Base-by-base conservation (phyloP, 805 yeast genomes). In the Barnettozyma botsteinii region DNA sequence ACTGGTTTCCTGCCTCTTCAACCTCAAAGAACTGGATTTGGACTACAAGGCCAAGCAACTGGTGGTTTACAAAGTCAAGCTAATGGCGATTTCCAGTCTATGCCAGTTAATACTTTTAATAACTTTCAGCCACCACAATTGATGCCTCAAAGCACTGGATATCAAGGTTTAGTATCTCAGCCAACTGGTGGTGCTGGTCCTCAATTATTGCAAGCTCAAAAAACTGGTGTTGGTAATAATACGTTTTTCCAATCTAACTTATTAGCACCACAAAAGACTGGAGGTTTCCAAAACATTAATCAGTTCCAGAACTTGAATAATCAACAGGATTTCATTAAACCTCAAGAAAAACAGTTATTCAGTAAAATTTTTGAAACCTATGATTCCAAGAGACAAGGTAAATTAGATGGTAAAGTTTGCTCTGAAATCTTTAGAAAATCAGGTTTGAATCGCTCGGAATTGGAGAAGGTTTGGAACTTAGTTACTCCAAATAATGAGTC, bases 391-490 rank as follows among this genome's bases (percentile, higher is more conserved):
- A 72, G 72, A 34, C 65, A 66, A 32, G 98, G 98, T 0, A 76
- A 63, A 47, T 69, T 91, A 45, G 82, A 79, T 42, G 95, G 96
- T 13, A 75, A 76, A 20, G 77, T 81, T 11, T 96, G 96, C 2
- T 85, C 91, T 38, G 77, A 77, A 41, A 81, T 93, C 34, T 88
- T 93, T 60, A 81, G 93, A 40, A 91, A 93, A 64, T 84, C 95
- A 17, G 98, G 98, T 3, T 74, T 93, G 50, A 72, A 80, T 41
- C 79, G 96, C 60, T 70, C 78, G 5, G 97, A 89, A 53, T 71
- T 91, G 46, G 98, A 89, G 61, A 72, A 79, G 31, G 88, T 93
- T 47, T 91, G 98, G 98, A 85, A 78, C 35, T 70, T 91, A 49
- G 77, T 89, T 41, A 98, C 93, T 59, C 74, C 81, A 13, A 79